Base-by-base conservation (phyloP, 1,284 basidiomycete species). In the Malassezia yamatoensis region DNA sequence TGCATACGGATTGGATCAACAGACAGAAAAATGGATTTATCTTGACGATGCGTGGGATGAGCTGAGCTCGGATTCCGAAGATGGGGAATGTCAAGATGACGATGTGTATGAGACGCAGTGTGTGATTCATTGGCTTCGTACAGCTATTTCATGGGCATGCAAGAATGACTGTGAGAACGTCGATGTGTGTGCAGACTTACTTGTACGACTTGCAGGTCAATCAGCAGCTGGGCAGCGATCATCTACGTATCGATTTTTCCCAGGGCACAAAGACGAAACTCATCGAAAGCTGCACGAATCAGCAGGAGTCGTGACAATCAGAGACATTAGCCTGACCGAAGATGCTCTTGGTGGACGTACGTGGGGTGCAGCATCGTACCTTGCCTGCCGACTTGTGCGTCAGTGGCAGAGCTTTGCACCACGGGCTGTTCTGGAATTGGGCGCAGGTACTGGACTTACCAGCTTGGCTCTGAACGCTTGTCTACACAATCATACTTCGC, bases 401-500 rank as follows among this genome's bases (percentile, higher is more conserved):
- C 59, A 60, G 16, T 47, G 62, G 3, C 21, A 44, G 0, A 18
- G 12, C 16, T 29, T 40, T 7, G 24, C 33, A 0, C 53, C 63
- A 5, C 29, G 49, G 1, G 56, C 50, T 13, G 49, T 68, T 1
- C 59, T 73, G 24, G 70, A 73, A 61, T 64, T 73, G 3, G 70
- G 70, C 10, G 68, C 69, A 1, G 70, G 70, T 9, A 71, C 69
- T 1, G 70, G 70, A 24, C 61, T 73, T 6, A 63, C 68, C 11
- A 67, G 69, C 7, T 54, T 73, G 0, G 58, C 61, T 0, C 35
- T 67, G 5, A 63, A 63, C 3, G 34, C 39, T n/a, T 64, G 59
- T 58, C 5, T 21, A 21, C 41, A 1, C 18, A 32, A 15, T 49
- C 16, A 55, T 3, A 44, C 66, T 7, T 4, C 24, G 7, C 24